These are phyloP conservation scores for Testicularia cyperi DNA, from an alignment of 1,284 basidiomycete species.

Conservation along the genomic window DNA sequence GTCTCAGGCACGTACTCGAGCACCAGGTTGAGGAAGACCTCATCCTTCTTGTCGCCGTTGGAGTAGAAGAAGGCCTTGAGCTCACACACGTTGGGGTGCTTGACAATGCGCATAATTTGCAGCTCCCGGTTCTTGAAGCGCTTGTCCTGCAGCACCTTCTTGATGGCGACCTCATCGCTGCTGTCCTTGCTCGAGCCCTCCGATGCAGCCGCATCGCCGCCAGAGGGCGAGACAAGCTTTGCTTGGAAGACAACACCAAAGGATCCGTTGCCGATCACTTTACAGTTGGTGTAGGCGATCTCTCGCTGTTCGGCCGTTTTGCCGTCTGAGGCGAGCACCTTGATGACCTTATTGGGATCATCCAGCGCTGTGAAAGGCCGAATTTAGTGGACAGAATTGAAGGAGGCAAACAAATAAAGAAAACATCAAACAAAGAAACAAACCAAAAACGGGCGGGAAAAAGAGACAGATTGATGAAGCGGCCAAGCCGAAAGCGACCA, in stretches of 20 bases:
- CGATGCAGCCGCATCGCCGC: slow-evolving; percentile 19
- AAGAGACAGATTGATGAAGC: no score
- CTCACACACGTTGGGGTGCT: slow-evolving; percentile 97
- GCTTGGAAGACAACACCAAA: slow-evolving; percentile 95
- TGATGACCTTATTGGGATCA: slow-evolving; percentile 91
- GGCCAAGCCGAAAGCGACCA: no score
- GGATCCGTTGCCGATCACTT: slow-evolving; percentile 96
- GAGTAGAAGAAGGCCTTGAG: slow-evolving; percentile 98
- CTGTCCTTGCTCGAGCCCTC: slow-evolving; percentile 40
- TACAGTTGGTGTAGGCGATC: slow-evolving; percentile 93
- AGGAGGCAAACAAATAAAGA: neutral
- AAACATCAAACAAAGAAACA: neutral
- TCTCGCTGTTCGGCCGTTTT: slow-evolving; percentile 85
- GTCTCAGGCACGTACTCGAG: slow-evolving; percentile 99
- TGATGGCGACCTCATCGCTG: slow-evolving; percentile 86
- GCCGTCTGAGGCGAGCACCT: slow-evolving; percentile 91
- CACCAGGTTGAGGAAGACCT: slow-evolving; percentile 98
- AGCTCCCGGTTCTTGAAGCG: slow-evolving; percentile 99
- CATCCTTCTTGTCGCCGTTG: slow-evolving; percentile 99
- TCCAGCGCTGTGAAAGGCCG: slow-evolving; percentile 67
- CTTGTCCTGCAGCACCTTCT: slow-evolving; percentile 99
- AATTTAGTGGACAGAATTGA: neutral
- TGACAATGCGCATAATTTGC: slow-evolving; percentile 98
- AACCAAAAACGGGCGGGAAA: neutral
- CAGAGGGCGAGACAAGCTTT: slow-evolving; percentile 63